Percentiles rank a stretch among this genome's conserved stretches.
phyloP scores from a whole-genome alignment of 2,329 filamentous ascomycete species.

The Cyphellophora attinorum region DNA sequence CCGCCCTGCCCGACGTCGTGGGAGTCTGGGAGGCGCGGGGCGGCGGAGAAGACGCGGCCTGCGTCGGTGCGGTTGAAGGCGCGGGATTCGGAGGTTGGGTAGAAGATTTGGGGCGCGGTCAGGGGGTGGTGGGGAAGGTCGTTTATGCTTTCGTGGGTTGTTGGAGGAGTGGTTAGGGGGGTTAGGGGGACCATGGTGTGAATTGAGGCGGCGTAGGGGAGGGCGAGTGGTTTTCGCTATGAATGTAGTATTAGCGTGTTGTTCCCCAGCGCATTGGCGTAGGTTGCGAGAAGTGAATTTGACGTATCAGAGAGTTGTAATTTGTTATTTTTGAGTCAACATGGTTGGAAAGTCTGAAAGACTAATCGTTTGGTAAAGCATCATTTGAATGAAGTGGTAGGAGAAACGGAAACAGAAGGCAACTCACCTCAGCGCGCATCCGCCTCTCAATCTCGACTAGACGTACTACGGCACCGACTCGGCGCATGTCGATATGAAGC shows the following conservation, averaged over 20 bases:
- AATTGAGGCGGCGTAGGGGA: constrained; percentile 66
- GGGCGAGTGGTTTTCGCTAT: constrained; percentile 68
- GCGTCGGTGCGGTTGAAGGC: constrained; percentile 58
- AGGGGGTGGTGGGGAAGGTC: constrained; percentile 52
- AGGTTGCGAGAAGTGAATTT: constrained; percentile 17
- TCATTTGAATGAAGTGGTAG: constrained; percentile 35
- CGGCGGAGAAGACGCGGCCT: constrained; percentile 48
- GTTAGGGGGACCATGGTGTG: constrained; percentile 70
- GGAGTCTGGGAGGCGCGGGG: constrained; percentile 28
- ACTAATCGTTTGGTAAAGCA: constrained; percentile 91
- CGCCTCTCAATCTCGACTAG: constrained; percentile 78
- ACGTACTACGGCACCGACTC: constrained; percentile 76
- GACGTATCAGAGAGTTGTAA: constrained; percentile 61
- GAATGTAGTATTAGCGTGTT: neutral
- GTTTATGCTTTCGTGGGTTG: constrained; percentile 52
- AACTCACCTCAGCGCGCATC: constrained; percentile 64
- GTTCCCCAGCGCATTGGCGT: constrained; percentile 1
- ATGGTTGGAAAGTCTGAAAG: constrained; percentile 84
- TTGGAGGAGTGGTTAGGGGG: constrained; percentile 24
- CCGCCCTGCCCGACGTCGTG: constrained; percentile 23
- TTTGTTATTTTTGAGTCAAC: constrained; percentile 63
- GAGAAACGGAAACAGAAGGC: constrained; percentile 4
- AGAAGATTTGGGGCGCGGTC: constrained; percentile 48
- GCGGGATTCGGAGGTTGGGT: constrained; percentile 54
- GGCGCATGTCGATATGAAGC: constrained; percentile 68